Evolutionary conservation across 1,139 yeast species (phyloP).

Genomic region (Kazachstania sp.): DNA sequence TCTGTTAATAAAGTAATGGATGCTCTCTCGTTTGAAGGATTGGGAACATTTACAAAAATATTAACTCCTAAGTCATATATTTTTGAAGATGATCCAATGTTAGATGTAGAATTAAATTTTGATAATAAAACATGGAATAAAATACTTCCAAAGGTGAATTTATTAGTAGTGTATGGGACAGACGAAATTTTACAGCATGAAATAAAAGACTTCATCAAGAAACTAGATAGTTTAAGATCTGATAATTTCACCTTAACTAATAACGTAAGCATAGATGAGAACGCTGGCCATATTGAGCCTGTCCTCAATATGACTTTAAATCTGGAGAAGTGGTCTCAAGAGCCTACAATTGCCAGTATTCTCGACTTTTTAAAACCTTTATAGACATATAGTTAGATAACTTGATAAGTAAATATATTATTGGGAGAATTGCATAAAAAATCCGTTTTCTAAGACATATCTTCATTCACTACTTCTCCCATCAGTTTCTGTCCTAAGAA

Average conservation of each 20-base stretch:
- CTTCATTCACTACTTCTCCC: too few species aligned
- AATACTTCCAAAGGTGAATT: slow-evolving; percentile 10
- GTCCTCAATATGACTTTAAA: slow-evolving; percentile 1
- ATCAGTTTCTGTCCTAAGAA: too few species aligned
- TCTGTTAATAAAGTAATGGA: slow-evolving; percentile 8
- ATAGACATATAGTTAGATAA: neutral
- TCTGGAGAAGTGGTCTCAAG: slow-evolving; percentile 5
- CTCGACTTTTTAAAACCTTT: slow-evolving; percentile 1
- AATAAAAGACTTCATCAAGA: slow-evolving; percentile 12
- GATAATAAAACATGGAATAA: slow-evolving; percentile 13
- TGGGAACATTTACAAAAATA: slow-evolving; percentile 11
- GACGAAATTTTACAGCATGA: slow-evolving; percentile 20
- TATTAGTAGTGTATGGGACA: slow-evolving; percentile 19
- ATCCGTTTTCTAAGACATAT: too few species aligned
- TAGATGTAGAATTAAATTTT: slow-evolving; percentile 18
- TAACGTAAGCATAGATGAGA: slow-evolving; percentile 9
- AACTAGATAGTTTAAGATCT: slow-evolving; percentile 6
- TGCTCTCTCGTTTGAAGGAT: slow-evolving; percentile 13
- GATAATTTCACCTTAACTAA: slow-evolving; percentile 4
- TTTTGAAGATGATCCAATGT: slow-evolving; percentile 10
- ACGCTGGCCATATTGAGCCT: slow-evolving; percentile 18
- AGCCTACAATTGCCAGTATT: neutral
- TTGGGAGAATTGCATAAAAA: too few species aligned
- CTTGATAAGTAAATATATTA: too few species aligned
- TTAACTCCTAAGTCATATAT: slow-evolving; percentile 6